Percentiles rank a stretch among this genome's conserved stretches.
Conservation (phyloP, 1,284 basidiomycete species). For the Caloboletus firmus region DNA sequence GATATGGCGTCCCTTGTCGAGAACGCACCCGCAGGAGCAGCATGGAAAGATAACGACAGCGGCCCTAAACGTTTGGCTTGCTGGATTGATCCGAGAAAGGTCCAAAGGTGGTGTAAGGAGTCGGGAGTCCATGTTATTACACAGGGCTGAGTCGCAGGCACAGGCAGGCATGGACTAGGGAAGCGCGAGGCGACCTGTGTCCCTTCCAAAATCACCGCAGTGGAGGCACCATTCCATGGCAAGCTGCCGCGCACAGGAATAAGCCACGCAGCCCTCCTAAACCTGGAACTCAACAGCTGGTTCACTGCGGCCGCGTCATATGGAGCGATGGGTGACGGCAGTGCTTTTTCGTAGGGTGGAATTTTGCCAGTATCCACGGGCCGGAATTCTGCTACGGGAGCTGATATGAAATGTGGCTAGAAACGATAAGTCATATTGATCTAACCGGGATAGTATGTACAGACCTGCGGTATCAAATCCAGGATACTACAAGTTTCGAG, state of each 20-base stretch:
- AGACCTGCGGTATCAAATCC: constrained; percentile 31
- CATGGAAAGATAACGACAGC: constrained; percentile 54
- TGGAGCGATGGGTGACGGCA: constrained; percentile 44
- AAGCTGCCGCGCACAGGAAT: constrained; percentile 58
- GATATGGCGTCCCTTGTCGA: constrained; percentile 12
- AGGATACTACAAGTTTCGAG: constrained; percentile 18
- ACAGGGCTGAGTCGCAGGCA: constrained; percentile 13
- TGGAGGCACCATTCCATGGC: constrained; percentile 51
- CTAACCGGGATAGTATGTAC: constrained; percentile 1
- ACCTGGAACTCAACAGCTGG: constrained; percentile 32
- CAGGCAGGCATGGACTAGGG: constrained; percentile 19
- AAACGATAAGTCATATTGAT: constrained; percentile 12
- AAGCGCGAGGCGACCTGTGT: constrained; percentile 12
- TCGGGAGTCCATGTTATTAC: constrained; percentile 52
- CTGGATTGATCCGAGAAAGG: constrained; percentile 47
- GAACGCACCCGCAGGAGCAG: constrained; percentile 26
- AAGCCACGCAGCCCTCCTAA: constrained; percentile 56
- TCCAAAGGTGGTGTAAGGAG: constrained; percentile 52
- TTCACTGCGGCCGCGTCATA: constrained; percentile 36
- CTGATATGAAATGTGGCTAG: constrained; percentile 33
- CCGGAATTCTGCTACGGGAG: constrained; percentile 17
- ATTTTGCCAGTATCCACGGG: constrained; percentile 23
- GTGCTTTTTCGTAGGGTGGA: constrained; percentile 24
- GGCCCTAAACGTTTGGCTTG: constrained; percentile 43
- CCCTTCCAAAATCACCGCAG: constrained; percentile 42